A percentile compares a stretch with the other conserved stretches of the same genome.
phyloP scores from a whole-genome alignment of 1,139 yeast genomes.

The Candida neerlandica region DNA sequence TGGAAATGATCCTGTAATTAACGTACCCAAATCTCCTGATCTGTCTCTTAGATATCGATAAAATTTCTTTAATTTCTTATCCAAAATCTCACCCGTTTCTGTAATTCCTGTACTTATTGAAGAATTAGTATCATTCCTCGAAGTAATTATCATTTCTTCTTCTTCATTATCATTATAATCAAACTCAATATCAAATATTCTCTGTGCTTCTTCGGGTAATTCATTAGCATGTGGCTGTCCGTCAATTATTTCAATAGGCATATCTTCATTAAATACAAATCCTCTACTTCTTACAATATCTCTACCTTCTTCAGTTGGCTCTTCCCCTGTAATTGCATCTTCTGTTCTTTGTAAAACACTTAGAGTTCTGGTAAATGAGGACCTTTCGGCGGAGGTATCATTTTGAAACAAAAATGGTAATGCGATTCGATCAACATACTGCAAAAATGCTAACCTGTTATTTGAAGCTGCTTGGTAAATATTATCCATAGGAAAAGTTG shows the following conservation, averaged over 20 bases:
- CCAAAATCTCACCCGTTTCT: neutral
- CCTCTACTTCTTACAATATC: conserved; percentile 2
- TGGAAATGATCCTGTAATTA: conserved; percentile 4
- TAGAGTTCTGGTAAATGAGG: conserved; percentile 1
- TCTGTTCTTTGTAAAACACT: conserved; percentile 9
- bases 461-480: neutral
- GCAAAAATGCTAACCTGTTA: neutral
- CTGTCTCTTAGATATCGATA: conserved; percentile 8
- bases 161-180: conserved; percentile 2
- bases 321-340: conserved; percentile 8
- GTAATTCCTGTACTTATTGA: neutral
- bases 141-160: neutral
- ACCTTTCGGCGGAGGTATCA: neutral
- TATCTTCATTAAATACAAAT: neutral
- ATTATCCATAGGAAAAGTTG: conserved; percentile 1
- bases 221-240: neutral
- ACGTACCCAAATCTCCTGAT: conserved; percentile 7
- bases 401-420: neutral
- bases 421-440: neutral
- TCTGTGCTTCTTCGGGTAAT: conserved; percentile 3
- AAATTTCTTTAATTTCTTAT: conserved; percentile 6
- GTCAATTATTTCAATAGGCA: neutral
- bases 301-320: conserved; percentile 14
- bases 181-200: conserved; percentile 10
- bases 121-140: neutral